Conservation (phyloP, 768 basidiomycete genomes). For the Cystofilobasidium bisporidii region DNA sequence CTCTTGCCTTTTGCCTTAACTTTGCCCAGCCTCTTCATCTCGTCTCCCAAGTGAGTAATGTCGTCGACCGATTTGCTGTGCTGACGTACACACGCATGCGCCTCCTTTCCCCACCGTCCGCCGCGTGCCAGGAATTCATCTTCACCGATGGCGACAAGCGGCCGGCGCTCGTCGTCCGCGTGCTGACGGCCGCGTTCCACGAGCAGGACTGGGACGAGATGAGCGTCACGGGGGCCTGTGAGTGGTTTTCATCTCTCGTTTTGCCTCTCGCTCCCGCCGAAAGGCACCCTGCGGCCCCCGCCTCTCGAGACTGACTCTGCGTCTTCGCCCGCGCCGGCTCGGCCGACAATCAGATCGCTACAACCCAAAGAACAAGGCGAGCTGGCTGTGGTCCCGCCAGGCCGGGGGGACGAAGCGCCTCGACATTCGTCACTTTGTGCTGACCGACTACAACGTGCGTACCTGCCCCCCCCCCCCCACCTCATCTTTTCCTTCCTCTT, state of each 20-base stretch:
- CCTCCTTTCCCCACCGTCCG: background rate
- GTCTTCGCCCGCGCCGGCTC: too few species aligned
- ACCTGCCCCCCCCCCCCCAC: too few species aligned
- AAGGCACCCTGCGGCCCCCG: too few species aligned
- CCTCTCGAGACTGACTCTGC: too few species aligned
- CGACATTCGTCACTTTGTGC: constrained; percentile 36
- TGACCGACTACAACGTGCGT: constrained; percentile 36
- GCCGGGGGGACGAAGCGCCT: constrained; percentile 36
- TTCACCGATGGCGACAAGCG: background rate
- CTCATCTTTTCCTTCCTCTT: too few species aligned
- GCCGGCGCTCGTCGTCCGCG: constrained; percentile 36
- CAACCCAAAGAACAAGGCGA: constrained; percentile 40
- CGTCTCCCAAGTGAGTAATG: too few species aligned
- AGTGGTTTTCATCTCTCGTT: too few species aligned
- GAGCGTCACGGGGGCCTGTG: constrained; percentile 33
- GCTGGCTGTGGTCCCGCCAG: constrained; percentile 41
- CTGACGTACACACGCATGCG: background rate
- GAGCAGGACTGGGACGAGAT: constrained; percentile 39
- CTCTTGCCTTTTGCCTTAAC: background rate
- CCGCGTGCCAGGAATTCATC: constrained; percentile 18
- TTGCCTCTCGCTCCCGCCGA: too few species aligned
- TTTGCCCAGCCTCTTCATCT: too few species aligned
- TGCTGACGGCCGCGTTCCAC: constrained; percentile 39
- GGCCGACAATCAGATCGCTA: too few species aligned
- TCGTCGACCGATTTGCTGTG: too few species aligned